Evolutionary conservation across 73 alveolate genomes (phyloP), one percentile per base, ranked within the genome.

Genomic region (Paramecium caudatum): DNA sequence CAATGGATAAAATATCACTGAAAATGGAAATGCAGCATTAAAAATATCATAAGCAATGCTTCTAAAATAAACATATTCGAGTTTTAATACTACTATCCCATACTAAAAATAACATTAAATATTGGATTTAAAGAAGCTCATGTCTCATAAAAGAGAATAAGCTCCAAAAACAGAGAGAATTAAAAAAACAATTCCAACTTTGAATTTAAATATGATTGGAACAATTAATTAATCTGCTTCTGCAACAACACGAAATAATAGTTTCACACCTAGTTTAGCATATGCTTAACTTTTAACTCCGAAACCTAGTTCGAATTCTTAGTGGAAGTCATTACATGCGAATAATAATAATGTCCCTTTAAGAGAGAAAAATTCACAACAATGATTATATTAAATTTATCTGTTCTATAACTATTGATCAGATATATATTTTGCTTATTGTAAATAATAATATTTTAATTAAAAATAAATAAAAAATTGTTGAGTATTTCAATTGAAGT

Each of bases 271-370:
- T 1, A 43, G 88, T 43, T 74, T 45, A 55, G 80, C 80, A 1
- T 55, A 55, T 41, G 83, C 83, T 3, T 13, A 74, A 74, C 32
- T 74, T 15, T 43, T 74, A 74, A 74, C 88, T 21, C 88, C 88
- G 19, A 74, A 74, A 41, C 15, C 49, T 21, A 37, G 43, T 55
- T 55, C n/a, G n/a, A n/a, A n/a, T n/a, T n/a, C n/a, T n/a, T n/a
- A n/a, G n/a, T n/a, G n/a, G n/a, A n/a, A n/a, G n/a, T n/a, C n/a
- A n/a, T n/a, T n/a, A n/a, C 32, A 9, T 3, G 23, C 7, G 30
- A 19, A 55, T 55, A 55, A 37, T 55, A 37, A 23, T 7, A 55
- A 55, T 55, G 17, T 55, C 30, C 46, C 80, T 12, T 27, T 55
- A 27, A 55, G 80, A 27, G 80, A 55, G 30, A 55, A 23, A 19